Evolutionary conservation across 108 stramenopile genomes (phyloP).

Genomic region (Conticribra guillardii): DNA sequence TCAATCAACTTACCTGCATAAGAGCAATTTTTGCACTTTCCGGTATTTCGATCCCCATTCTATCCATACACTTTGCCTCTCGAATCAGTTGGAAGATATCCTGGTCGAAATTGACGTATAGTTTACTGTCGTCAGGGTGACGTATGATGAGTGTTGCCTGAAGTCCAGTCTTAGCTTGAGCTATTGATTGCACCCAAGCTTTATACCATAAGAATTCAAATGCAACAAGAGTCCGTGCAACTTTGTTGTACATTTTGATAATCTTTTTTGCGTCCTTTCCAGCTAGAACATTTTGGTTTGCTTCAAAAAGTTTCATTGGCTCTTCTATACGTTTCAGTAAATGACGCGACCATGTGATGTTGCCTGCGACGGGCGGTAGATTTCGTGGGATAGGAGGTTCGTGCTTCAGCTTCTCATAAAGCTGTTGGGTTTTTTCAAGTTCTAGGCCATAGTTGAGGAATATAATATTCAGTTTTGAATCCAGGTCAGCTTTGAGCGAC

Average conservation of each 20-base stretch:
- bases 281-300: constrained; percentile 72
- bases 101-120: constrained; percentile 93
- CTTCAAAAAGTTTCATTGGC: constrained; percentile 93
- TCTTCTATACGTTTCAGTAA: constrained; percentile 91
- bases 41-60: constrained; percentile 91
- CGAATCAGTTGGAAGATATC: constrained; percentile 92
- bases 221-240: constrained; percentile 87
- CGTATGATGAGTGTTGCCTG: constrained; percentile 93
- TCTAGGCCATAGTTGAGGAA: constrained; percentile 92
- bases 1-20: constrained; percentile 57
- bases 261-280: constrained; percentile 89
- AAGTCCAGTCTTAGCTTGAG: constrained; percentile 90
- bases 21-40: constrained; percentile 89
- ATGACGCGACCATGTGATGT: constrained; percentile 90
- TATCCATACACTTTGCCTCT: constrained; percentile 89
- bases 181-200: constrained; percentile 90
- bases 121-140: constrained; percentile 87
- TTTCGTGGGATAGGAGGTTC: constrained; percentile 90
- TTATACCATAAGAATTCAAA: constrained; percentile 95
- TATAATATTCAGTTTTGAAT: constrained; percentile 89
- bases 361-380: constrained; percentile 89
- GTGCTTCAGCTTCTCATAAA: constrained; percentile 91
- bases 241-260: constrained; percentile 94
- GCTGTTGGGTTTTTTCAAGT: constrained; percentile 91
- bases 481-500: constrained; percentile 81